Evolutionary conservation across 106 monocot genomes (phyloP).

Genomic region (Cymbidium sinense): DNA sequence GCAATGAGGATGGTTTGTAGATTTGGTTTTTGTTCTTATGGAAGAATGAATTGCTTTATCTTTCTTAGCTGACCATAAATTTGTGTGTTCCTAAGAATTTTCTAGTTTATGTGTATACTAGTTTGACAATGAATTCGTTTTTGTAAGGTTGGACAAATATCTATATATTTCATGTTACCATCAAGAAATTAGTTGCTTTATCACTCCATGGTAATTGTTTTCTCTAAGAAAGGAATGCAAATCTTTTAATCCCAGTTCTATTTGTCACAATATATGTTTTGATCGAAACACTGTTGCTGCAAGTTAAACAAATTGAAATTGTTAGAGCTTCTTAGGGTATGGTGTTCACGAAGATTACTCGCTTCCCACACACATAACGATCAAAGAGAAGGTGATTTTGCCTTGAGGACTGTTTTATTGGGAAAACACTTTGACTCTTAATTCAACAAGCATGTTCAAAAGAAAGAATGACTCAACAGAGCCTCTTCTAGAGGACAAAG

Average conservation of each 20-base stretch:
- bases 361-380: background rate
- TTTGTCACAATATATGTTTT: background rate
- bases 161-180: background rate
- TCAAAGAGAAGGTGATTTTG: background rate
- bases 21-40: background rate
- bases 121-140: background rate
- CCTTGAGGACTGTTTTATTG: background rate
- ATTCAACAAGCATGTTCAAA: background rate
- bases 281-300: background rate
- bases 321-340: background rate
- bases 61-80: background rate
- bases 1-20: background rate
- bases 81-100: background rate
- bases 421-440: background rate
- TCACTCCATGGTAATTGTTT: background rate
- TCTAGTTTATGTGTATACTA: background rate
- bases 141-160: background rate
- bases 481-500: background rate
- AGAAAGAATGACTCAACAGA: background rate
- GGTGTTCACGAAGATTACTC: background rate
- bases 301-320: background rate
- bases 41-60: background rate
- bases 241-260: background rate
- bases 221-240: background rate
- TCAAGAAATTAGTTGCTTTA: background rate